A percentile compares a stretch with the other conserved stretches of the same genome.
phyloP scores from a whole-genome alignment of 169 alveolate species.

The Cryptosporidium baileyi region DNA sequence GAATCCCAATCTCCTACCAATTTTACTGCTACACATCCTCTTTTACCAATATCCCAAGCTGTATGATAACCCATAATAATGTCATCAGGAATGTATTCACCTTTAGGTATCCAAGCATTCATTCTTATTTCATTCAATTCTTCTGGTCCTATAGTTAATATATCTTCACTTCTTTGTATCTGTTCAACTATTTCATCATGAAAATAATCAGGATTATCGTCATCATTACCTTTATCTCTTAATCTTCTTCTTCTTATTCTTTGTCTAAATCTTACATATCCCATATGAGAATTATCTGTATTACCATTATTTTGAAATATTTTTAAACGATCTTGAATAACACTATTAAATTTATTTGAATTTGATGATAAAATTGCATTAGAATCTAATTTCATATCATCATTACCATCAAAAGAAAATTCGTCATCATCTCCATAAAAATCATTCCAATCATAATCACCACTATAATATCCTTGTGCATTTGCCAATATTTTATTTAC shows the following conservation, averaged over 20 bases:
- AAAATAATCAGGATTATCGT: conserved; percentile 31
- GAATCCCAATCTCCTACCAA: conserved; percentile 75
- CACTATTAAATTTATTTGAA: conserved; percentile 9
- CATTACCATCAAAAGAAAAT: conserved; percentile 32
- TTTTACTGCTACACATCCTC: conserved; percentile 77
- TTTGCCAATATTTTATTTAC: conserved; percentile 57
- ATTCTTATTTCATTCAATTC: conserved; percentile 69
- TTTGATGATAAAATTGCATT: conserved; percentile 2
- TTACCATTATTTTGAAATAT: conserved; percentile 12
- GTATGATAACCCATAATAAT: conserved; percentile 74
- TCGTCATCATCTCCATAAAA: conserved; percentile 68
- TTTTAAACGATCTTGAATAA: conserved; percentile 42
- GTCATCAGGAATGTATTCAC: conserved; percentile 73
- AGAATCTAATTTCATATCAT: conserved; percentile 37
- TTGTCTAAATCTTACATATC: conserved; percentile 54
- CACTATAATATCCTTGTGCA: conserved; percentile 68
- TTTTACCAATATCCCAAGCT: conserved; percentile 79
- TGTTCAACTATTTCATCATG: conserved; percentile 67
- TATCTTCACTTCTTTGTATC: conserved; percentile 32
- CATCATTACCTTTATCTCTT: conserved; percentile 45
- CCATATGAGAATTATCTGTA: conserved; percentile 1
- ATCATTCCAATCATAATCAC: conserved; percentile 68
- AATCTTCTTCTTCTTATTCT: conserved; percentile 45
- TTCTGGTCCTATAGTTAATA: conserved; percentile 17
- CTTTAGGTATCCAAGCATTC: conserved; percentile 75